Percentiles rank a stretch among this genome's conserved stretches.
Evolutionary conservation across 2,329 filamentous ascomycete genomes (phyloP).

Genomic region (Colletotrichum abscissum): DNA sequence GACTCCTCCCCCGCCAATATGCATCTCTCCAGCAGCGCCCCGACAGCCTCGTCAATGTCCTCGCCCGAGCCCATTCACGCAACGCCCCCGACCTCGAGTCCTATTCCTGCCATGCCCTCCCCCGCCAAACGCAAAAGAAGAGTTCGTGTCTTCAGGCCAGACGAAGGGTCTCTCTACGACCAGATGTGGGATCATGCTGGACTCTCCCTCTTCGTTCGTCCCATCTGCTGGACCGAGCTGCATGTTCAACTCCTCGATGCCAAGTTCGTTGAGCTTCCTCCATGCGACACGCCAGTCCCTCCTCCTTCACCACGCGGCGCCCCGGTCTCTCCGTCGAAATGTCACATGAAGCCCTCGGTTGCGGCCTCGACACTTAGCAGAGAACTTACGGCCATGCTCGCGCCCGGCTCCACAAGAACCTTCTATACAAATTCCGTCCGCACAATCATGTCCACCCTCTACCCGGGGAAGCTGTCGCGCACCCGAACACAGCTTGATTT

Average conservation of each 20-base stretch:
- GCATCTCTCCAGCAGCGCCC: constrained; percentile 31
- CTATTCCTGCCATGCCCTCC: neutral
- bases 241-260: constrained; percentile 61
- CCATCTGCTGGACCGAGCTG: constrained; percentile 66
- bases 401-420: constrained; percentile 45
- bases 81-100: constrained; percentile 21
- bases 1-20: constrained; percentile 33
- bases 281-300: constrained; percentile 55
- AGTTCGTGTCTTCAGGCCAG: constrained; percentile 51
- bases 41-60: constrained; percentile 18
- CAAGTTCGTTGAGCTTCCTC: constrained; percentile 55
- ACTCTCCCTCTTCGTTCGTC: constrained; percentile 60
- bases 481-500: constrained; percentile 48
- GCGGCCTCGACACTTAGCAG: constrained; percentile 55
- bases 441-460: constrained; percentile 58
- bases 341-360: constrained; percentile 51
- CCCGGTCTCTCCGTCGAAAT: constrained; percentile 49
- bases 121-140: constrained; percentile 40
- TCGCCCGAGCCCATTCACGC: constrained; percentile 25
- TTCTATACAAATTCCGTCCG: constrained; percentile 55
- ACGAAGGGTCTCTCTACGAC: constrained; percentile 62
- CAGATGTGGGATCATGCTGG: constrained; percentile 61
- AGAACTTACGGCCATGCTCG: constrained; percentile 56
- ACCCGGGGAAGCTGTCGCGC: constrained; percentile 48
- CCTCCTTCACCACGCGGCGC: constrained; percentile 39